phyloP scores from a whole-genome alignment of 495 filamentous ascomycete species.

The Xylaria castorea region DNA sequence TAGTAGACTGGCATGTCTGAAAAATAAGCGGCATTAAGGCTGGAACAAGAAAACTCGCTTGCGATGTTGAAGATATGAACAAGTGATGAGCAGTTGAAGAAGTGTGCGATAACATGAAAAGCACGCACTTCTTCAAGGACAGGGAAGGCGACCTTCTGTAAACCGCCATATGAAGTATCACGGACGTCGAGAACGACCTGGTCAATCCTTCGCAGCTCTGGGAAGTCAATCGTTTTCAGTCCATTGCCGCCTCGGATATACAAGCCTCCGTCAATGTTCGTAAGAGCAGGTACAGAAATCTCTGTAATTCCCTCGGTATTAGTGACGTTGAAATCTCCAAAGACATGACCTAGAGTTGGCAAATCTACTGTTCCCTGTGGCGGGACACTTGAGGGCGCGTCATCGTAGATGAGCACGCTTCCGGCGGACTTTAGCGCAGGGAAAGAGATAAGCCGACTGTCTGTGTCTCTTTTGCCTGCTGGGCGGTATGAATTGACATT shows the following conservation, averaged over 20 bases:
- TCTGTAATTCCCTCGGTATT: background rate
- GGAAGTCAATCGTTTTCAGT: background rate
- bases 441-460: background rate
- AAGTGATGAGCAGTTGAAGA: conserved; percentile 15
- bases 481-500: background rate
- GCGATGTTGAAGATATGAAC: conserved; percentile 13
- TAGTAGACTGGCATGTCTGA: background rate
- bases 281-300: background rate
- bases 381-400: background rate
- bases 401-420: conserved; percentile 13
- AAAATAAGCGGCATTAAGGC: background rate
- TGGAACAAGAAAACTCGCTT: conserved; percentile 9
- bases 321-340: conserved; percentile 18
- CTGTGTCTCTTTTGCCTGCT: background rate
- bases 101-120: background rate
- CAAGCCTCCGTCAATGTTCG: conserved; percentile 12
- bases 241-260: background rate
- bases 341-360: conserved; percentile 16
- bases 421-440: conserved; percentile 13
- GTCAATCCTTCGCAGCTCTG: background rate
- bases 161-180: background rate
- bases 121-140: conserved; percentile 12
- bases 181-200: background rate
- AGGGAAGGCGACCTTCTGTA: background rate
- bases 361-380: background rate